Evolutionary conservation across 306 rosid genomes (phyloP).

Genomic region (Phaseolus lunatus): DNA sequence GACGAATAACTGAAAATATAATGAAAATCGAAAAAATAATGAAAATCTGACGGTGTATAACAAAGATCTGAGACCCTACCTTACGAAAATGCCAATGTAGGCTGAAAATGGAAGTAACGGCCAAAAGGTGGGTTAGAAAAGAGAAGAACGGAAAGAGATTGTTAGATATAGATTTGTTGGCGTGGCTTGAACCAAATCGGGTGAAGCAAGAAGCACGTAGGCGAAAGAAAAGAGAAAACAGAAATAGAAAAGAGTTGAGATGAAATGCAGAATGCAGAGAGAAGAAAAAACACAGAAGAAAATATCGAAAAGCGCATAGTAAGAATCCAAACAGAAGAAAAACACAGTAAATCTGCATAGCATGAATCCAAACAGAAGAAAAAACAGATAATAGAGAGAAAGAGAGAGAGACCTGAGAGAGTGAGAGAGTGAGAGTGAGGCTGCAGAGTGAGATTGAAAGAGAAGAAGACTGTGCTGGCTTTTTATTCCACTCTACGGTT

Average conservation of each 20-base stretch:
- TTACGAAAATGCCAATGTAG: neutral
- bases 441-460: neutral
- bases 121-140: neutral
- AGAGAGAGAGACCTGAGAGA: neutral
- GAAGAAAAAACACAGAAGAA: neutral
- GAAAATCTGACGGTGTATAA: neutral
- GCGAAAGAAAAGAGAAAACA: neutral
- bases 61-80: constrained; percentile 44
- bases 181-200: neutral
- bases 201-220: neutral
- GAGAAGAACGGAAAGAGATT: neutral
- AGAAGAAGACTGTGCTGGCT: neutral
- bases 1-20: neutral
- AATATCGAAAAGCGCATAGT: neutral
- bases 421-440: neutral
- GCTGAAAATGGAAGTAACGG: neutral
- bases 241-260: neutral
- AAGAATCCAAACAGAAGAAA: too few species aligned
- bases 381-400: neutral
- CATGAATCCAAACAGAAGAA: too few species aligned
- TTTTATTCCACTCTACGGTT: neutral
- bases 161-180: neutral
- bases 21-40: neutral
- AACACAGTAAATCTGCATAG: too few species aligned
- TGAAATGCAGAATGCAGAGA: neutral